Conservation (phyloP, 2,329 filamentous ascomycete genomes). For the Fusarium sp. region DNA sequence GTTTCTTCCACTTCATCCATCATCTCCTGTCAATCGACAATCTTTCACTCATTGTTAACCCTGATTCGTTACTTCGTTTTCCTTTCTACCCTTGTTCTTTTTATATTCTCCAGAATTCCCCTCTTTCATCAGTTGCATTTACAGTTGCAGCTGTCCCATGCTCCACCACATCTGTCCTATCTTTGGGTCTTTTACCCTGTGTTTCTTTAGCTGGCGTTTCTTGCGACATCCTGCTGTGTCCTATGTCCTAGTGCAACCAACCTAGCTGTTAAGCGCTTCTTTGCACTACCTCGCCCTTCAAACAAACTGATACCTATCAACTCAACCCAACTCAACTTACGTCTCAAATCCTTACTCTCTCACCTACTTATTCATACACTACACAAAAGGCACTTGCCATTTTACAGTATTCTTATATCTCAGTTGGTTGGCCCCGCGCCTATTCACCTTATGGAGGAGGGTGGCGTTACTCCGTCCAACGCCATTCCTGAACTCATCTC, state of each 20-base stretch:
- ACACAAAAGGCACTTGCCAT: neutral
- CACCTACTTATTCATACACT: neutral
- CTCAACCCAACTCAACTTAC: neutral
- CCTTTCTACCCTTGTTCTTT: constrained; percentile 20
- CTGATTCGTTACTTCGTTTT: constrained; percentile 28
- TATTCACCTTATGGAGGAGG: constrained; percentile 37
- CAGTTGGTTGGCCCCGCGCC: constrained; percentile 21
- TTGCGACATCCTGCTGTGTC: constrained; percentile 34
- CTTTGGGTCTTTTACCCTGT: constrained; percentile 32
- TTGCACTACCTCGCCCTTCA: neutral
- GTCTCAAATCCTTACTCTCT: neutral
- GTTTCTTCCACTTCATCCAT: constrained; percentile 28
- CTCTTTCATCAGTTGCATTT: constrained; percentile 1
- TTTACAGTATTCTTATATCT: neutral
- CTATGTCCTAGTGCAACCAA: constrained; percentile 19
- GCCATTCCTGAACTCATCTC: constrained; percentile 31
- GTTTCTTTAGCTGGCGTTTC: constrained; percentile 30
- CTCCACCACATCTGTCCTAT: constrained; percentile 33
- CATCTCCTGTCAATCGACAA: constrained; percentile 33
- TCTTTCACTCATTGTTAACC: constrained; percentile 4
- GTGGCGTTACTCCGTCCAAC: constrained; percentile 33
- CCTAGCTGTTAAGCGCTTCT: constrained; percentile 13
- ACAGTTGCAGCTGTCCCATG: constrained; percentile 26
- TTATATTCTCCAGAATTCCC: constrained; percentile 29
- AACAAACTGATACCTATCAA: neutral